These are phyloP conservation scores for Rhizopogon rudus DNA, from an alignment of 768 basidiomycete species.

Conservation along the genomic window DNA sequence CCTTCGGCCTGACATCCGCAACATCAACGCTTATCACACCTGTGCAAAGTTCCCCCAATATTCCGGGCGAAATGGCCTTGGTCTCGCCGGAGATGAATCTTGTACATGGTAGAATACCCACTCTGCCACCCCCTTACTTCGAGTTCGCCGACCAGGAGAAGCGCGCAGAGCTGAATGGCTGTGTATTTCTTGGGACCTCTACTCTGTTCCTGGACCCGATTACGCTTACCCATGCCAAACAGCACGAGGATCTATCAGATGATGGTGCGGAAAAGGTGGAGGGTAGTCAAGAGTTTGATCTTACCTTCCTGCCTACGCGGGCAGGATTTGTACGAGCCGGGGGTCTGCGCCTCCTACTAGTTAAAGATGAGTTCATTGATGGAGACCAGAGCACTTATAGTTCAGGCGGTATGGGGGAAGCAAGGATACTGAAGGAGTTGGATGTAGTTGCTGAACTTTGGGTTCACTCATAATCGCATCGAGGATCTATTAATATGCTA, in stretches of 20 bases:
- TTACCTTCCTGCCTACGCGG: constrained; percentile 54
- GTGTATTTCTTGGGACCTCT: constrained; percentile 49
- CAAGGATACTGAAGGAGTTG: constrained; percentile 62
- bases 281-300: constrained; percentile 52
- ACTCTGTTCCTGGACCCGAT: constrained; percentile 40
- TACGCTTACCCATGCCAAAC: constrained; percentile 22
- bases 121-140: constrained; percentile 45
- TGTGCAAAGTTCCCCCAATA: constrained; percentile 1
- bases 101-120: constrained; percentile 3
- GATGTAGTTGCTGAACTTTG: constrained; percentile 69
- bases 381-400: constrained; percentile 15
- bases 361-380: constrained; percentile 46
- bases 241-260: constrained; percentile 6
- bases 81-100: constrained; percentile 13
- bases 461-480: constrained; percentile 36
- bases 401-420: constrained; percentile 24
- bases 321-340: constrained; percentile 62
- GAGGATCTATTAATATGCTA: neutral
- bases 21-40: neutral
- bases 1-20: constrained; percentile 5
- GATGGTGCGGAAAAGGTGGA: constrained; percentile 25
- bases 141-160: constrained; percentile 34
- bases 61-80: constrained; percentile 6
- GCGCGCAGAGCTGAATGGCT: constrained; percentile 24
- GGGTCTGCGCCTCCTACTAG: constrained; percentile 64